Evolutionary conservation across 768 basidiomycete genomes (phyloP).

Genomic region (Coprinellus aureogranulatus): DNA sequence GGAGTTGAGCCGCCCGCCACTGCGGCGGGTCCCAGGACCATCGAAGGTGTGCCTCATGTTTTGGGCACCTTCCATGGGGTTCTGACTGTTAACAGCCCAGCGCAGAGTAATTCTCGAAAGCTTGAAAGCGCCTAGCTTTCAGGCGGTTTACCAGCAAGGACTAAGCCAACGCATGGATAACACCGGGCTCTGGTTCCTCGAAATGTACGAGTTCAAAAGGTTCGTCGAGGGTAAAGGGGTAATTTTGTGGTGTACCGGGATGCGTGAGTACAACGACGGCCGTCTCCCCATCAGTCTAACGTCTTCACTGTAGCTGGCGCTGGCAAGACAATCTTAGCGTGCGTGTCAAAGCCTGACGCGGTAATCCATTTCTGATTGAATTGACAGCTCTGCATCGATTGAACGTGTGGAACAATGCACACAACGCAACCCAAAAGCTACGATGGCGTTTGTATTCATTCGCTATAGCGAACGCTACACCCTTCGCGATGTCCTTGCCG

Average conservation of each 20-base stretch:
- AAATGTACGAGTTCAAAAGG: neutral
- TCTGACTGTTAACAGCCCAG: neutral
- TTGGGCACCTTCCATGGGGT: neutral
- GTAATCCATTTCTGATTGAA: neutral
- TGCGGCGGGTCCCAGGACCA: neutral
- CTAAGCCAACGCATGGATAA: neutral
- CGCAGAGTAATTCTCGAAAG: neutral
- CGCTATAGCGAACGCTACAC: neutral
- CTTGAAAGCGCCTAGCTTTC: neutral
- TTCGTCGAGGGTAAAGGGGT: neutral
- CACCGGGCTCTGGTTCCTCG: neutral
- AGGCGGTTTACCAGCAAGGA: neutral
- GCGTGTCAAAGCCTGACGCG: neutral
- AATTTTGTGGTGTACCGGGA: conserved; percentile 4
- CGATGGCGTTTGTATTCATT: neutral
- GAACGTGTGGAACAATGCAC: neutral
- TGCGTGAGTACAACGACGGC: neutral
- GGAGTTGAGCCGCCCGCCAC: neutral
- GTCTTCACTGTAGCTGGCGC: neutral
- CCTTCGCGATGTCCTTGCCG: neutral
- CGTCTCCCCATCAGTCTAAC: neutral
- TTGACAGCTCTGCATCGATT: neutral
- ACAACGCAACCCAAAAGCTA: neutral
- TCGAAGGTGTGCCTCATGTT: neutral
- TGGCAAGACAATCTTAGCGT: conserved; percentile 6